Conservation (phyloP, 163 green algal genomes). For the Trebouxiophyceae sp. region DNA sequence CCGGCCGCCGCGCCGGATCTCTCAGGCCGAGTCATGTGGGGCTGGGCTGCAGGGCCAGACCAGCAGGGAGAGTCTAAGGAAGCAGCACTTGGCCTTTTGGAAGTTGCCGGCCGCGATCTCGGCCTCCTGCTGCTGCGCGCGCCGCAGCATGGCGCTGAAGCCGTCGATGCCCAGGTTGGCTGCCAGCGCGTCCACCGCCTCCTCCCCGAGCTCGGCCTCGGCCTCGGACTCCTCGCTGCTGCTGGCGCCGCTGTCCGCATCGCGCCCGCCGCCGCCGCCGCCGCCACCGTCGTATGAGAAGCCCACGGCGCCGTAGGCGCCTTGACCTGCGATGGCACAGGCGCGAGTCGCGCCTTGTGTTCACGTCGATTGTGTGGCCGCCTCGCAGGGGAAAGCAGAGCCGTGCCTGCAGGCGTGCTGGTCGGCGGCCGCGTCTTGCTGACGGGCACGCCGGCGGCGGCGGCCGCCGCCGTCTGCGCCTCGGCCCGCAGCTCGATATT, state of each 20-base stretch:
- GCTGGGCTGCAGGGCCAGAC: too few species aligned
- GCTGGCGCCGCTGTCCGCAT: conserved; percentile 1
- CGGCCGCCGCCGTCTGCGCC: conserved; percentile 16
- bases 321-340: conserved; percentile 18
- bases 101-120: conserved; percentile 30
- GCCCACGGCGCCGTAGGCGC: conserved; percentile 19
- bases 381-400: too few species aligned
- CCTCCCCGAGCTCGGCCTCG: conserved; percentile 32
- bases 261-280: neutral
- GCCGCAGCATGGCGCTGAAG: conserved; percentile 51
- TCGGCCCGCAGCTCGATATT: conserved; percentile 48
- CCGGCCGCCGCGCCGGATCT: too few species aligned
- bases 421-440: neutral
- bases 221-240: conserved; percentile 10
- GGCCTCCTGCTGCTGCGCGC: conserved; percentile 41
- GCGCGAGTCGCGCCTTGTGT: too few species aligned
- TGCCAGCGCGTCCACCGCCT: conserved; percentile 41
- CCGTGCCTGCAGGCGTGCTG: conserved; percentile 1
- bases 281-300: conserved; percentile 19
- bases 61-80: too few species aligned
- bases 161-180: conserved; percentile 40
- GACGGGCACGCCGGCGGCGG: neutral
- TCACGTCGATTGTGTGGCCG: too few species aligned
- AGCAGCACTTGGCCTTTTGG: conserved; percentile 1
- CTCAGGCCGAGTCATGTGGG: neutral